Evolutionary conservation across 2,329 filamentous ascomycete genomes (phyloP), one percentile per base, ranked within the genome.

Genomic region (Fusarium penzigii): DNA sequence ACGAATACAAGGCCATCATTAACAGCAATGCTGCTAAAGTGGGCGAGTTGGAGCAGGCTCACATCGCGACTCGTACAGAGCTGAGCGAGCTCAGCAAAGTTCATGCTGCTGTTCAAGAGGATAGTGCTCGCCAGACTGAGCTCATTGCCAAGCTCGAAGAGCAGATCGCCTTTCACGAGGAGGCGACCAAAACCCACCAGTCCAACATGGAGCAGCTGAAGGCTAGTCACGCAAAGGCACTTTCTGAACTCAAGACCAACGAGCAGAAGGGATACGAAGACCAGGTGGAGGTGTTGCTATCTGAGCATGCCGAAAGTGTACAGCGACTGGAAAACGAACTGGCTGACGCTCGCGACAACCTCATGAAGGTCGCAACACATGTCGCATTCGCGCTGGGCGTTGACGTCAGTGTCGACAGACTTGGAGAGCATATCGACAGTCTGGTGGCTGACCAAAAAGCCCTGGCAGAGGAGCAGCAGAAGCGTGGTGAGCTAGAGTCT

Each of bases 1-100:
- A 92, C 46, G 86, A 91, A 66, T 92, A 96, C 73, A 92, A 89
- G 73, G 75, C 80, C 4, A 83, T 89, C 38, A 87, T 95, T 62
- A 80, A 82, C 57, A 80, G 77, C 59, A 90, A 92, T 63, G 78
- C 85, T 12, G 68, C 80, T 39, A 89, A 86, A 63, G 85, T 96
- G 29, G 79, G 85, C 3, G 83, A 89, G 58, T 78, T 96, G 13
- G 91, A 96, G 70, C 75, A 86, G 57, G 83, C 87, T 5, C 88
- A 95, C 66, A 71, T 81, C 32, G 79, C 80, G 25, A 82, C 88
- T 46, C 83, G 85, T 63, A 73, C 80, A 43, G 82, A 93, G 63
- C 79, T 95, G 11, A 83, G 90, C 39, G 81, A 88, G 48, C 81
- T 87, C 42, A 78, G 80, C 9, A 79, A 83, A 47, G 79, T 83